Evolutionary conservation across 2,329 filamentous ascomycete species (phyloP), one percentile per base, ranked within the genome.

Genomic region (Davidsoniella australis): DNA sequence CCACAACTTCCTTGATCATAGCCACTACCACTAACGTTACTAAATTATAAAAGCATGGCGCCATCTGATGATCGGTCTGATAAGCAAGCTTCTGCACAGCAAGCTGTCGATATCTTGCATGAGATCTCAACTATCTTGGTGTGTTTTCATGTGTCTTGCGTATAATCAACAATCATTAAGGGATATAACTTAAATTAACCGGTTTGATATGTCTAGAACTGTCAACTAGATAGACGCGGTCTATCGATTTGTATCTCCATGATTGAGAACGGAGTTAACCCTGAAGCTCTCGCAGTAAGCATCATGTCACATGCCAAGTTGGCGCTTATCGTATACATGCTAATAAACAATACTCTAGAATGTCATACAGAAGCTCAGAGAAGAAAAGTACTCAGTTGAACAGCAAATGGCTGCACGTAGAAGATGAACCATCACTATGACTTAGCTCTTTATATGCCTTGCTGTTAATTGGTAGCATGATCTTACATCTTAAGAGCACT

Each of bases 211-310:
- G 5, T 14, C 44, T 54, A 96, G 89, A 95, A 96, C 66, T 94
- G 89, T 54, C 78, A 94, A 55, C 78, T 98, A 42, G 88, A 95
- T 64, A 80, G 89, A 29, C 82, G 87, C 48, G 87, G 88, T 17
- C 71, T 98, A 16, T 94, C 88, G 2, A 85, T 95, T 55, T 98
- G 91, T 65, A 89, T 96, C 53, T 94, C 87, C 48, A 75, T 98
- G 64, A 93, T 98, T 57, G 91, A 98, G 66, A 94, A 94, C 60
- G 91, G 91, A 12, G 86, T 96, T 26, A 94, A 94, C 61, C 91
- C 91, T 0, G 89, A 96, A 63, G 91, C 89, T 1, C 70, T 98
- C 29, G 88, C 89, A 20, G 91, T 96, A 73, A 60, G 85, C 56
- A 48, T 47, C 16, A 37, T 33, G 4, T 26, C 45, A 12, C 24